Percentiles rank a stretch among this genome's conserved stretches.
phyloP scores from a whole-genome alignment of 139 green algal species.

The Bryopsis sp. region DNA sequence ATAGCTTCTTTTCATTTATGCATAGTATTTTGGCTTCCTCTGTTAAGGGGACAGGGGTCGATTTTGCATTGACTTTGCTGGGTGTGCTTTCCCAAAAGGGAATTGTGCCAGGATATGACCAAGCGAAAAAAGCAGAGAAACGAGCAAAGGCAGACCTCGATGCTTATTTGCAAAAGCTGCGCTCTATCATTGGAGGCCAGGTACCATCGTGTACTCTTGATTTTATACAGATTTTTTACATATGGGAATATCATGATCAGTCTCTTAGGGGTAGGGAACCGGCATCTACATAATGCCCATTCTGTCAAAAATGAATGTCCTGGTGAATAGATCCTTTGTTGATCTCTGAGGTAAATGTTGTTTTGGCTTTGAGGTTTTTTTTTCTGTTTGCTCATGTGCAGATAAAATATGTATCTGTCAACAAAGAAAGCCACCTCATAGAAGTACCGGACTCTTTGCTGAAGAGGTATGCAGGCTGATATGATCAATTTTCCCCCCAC shows the following conservation, averaged over 20 bases:
- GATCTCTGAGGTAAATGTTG: no score
- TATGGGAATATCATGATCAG: no score
- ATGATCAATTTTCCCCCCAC: no score
- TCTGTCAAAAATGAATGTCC: no score
- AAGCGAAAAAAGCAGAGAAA: conserved; percentile 33
- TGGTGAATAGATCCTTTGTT: no score
- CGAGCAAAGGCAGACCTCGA: conserved; percentile 45
- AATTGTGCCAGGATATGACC: conserved; percentile 66
- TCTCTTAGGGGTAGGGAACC: no score
- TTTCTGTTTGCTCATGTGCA: no score
- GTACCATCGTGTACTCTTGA: no score
- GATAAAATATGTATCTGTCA: conserved; percentile 59
- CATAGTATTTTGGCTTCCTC: background rate
- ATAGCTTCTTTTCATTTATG: background rate
- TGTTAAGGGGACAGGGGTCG: background rate
- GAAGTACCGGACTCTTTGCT: conserved; percentile 64
- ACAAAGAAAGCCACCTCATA: conserved; percentile 83
- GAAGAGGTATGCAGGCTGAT: conserved; percentile 9
- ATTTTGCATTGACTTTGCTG: background rate
- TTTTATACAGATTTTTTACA: no score
- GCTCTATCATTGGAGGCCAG: background rate
- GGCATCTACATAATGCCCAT: no score
- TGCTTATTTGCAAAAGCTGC: conserved; percentile 43
- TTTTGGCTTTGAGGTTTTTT: no score
- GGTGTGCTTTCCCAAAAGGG: conserved; percentile 32